These are phyloP conservation scores for Sporothrix brasiliensis DNA, from an alignment of 2,329 filamentous ascomycete genomes.

Conservation along the genomic window DNA sequence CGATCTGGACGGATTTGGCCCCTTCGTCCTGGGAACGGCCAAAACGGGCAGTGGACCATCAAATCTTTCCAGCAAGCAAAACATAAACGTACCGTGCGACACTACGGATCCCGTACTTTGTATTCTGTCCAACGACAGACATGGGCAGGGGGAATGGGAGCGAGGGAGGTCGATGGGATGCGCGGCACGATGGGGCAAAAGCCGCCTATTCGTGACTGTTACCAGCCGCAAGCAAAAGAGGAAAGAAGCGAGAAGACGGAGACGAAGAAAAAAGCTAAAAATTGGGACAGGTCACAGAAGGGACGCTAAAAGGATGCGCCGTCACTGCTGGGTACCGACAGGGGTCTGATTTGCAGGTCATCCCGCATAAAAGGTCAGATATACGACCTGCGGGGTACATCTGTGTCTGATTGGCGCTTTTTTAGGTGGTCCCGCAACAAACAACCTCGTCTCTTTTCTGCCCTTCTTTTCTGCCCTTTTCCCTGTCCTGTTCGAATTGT, in stretches of 20 bases:
- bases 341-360: background rate
- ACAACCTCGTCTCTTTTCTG: conserved; percentile 31
- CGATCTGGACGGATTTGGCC: background rate
- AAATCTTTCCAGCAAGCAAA: background rate
- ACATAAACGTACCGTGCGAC: background rate
- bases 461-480: background rate
- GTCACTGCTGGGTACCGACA: conserved; percentile 22
- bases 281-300: conserved; percentile 1
- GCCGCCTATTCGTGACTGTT: conserved; percentile 14
- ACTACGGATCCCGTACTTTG: background rate
- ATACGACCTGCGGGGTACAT: conserved; percentile 24
- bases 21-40: background rate
- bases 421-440: conserved; percentile 21
- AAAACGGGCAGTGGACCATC: background rate
- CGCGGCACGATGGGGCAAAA: conserved; percentile 10
- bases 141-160: background rate
- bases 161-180: conserved; percentile 2
- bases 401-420: conserved; percentile 26
- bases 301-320: background rate
- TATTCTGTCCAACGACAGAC: background rate
- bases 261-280: conserved; percentile 20
- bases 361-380: conserved; percentile 13
- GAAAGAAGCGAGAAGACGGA: conserved; percentile 15
- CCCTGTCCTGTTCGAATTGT: background rate
- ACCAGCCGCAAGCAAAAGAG: conserved; percentile 10